Evolutionary conservation across 768 basidiomycete genomes (phyloP).

Genomic region (Podaxis sp.): DNA sequence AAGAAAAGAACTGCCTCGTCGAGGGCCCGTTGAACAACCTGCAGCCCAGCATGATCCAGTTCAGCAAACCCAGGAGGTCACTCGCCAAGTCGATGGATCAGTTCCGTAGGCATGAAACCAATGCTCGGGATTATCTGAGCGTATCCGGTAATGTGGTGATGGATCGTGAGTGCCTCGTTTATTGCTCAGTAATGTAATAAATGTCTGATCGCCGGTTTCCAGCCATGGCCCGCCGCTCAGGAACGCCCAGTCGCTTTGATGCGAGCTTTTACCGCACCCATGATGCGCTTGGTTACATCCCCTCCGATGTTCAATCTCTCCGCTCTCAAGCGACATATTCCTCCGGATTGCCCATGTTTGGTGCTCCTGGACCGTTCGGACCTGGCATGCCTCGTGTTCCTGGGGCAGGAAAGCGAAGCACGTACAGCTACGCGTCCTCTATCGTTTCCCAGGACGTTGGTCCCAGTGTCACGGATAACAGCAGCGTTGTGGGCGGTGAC

Average conservation of each 20-base stretch:
- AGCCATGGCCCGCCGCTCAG: constrained; percentile 62
- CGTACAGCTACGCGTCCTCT: constrained; percentile 83
- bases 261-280: constrained; percentile 94
- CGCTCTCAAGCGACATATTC: constrained; percentile 96
- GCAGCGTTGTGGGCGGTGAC: constrained; percentile 56
- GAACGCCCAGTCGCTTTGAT: constrained; percentile 93
- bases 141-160: constrained; percentile 35
- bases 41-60: constrained; percentile 98
- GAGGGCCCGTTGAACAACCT: constrained; percentile 96
- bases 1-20: constrained; percentile 89
- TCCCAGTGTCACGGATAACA: constrained; percentile 52
- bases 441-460: constrained; percentile 91
- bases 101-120: constrained; percentile 90
- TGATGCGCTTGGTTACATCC: constrained; percentile 90
- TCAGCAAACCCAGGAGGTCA: constrained; percentile 93
- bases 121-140: constrained; percentile 73
- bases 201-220: constrained; percentile 4
- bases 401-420: constrained; percentile 68
- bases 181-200: not conserved
- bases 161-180: constrained; percentile 42
- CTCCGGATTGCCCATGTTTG: constrained; percentile 85
- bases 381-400: constrained; percentile 59
- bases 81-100: constrained; percentile 89
- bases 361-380: constrained; percentile 64
- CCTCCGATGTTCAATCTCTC: constrained; percentile 92